Base-by-base conservation (phyloP, 1,284 basidiomycete species). In the Cystobasidium sp. region DNA sequence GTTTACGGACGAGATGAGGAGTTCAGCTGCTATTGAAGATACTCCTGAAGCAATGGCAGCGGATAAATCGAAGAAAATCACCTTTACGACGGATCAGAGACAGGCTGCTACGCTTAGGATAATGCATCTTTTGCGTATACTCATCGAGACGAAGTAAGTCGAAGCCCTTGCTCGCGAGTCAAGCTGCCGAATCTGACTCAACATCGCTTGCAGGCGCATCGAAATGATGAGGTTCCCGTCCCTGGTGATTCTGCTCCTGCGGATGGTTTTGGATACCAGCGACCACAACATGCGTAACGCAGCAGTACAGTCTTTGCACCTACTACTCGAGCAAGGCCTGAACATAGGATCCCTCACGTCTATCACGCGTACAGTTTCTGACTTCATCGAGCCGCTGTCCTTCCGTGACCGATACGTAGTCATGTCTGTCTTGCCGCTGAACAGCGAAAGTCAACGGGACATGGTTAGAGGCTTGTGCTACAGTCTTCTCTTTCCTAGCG, bases 131-230 rank as follows among this genome's bases (percentile, higher is more conserved):
- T 43, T 73, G 37, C 52, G 43, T 1, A 6, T 52, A 1, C 43
- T 73, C 20, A 18, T 73, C n/a, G 52, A 65, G 20, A 73, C 70
- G 18, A 66, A 43, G 70, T 59, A 52, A 65, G 62, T 47, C 3
- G 22, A 46, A 9, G 18, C 16, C 18, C 43, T 31, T 31, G 2
- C 31, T 5, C 31, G 31, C 5, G 31, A 31, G 31, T 31, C 2
- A 31, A 31, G 5, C 5, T 31, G 31, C 31, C 31, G 31, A 31
- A 31, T 31, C 39, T 62, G 24, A 24, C 24, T 62, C 39, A 10
- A 37, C 59, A 39, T 18, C 20, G 18, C 41, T 52, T 55, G 20
- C n/a, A 68, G 66, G 20, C 66, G 66, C 6, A 49, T 56, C 51
- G 37, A 39, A 9, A 5, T 24, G 18, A 3, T 39, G 7, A 12